Base-by-base conservation (phyloP, 805 yeast species). In the Scheffersomyces coipomensis region DNA sequence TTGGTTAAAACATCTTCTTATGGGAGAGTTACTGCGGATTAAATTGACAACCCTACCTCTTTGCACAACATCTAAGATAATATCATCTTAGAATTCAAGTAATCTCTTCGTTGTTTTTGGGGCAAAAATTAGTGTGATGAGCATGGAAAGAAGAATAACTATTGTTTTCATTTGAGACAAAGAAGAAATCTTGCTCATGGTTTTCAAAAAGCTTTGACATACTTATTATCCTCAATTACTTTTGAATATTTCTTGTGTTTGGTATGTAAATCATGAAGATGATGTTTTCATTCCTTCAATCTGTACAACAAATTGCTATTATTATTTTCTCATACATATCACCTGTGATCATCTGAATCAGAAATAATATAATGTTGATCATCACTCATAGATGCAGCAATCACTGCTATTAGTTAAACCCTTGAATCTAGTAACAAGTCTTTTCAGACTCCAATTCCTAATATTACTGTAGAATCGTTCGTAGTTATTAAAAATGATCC, bases 311-410 rank as follows among this genome's bases (percentile, higher is more conserved):
- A 64, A 49, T 62, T 65, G 24, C 60, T 52, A 38, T 68, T 66
- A 45, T 68, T 63, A 48, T 70, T 59, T 39, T 75, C 73, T 97
- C 98, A 90, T 10, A 87, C 64, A 53, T 89, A 90, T 10, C 86
- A 77, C 81, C 89, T 80, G 48, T 86, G 88, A 61, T 90, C 93
- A 56, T 90, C 97, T 10, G 95, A 85, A 0, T 95, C 95, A 5
- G 85, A 72, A 7, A 89, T 72, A 5, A 89, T 73, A 52, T 76
- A 78, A 10, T 63, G 52, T 37, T 69, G 62, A 49, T 81, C 81
- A 37, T 79, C 87, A 18, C 82, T 77, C 2, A 76, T 53, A 0
- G 77, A 61, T 0, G 96, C 96, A 10, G 71, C 70, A 36, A 85
- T 84, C 30, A 86, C 88, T 5, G 91, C 74, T 75, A 58, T 88